These are phyloP conservation scores for Leccinum holopus DNA, from an alignment of 1,284 basidiomycete genomes.

Conservation along the genomic window DNA sequence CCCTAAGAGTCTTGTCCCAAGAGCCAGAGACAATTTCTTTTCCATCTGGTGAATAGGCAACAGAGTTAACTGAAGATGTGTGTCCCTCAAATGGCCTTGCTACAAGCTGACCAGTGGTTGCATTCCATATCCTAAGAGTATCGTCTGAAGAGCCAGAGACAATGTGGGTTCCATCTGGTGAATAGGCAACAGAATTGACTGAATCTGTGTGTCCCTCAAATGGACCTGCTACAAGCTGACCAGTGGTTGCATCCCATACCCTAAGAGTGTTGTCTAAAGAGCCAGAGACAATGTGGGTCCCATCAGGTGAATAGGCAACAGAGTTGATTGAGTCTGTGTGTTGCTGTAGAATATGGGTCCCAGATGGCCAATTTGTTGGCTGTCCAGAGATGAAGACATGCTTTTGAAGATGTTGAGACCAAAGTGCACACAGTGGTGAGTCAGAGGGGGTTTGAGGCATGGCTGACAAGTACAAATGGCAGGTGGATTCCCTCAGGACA, in stretches of 20 bases:
- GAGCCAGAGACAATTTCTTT: no score
- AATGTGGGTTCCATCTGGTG: no score
- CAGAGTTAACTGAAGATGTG: neutral
- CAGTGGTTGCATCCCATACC: neutral
- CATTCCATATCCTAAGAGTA: no score
- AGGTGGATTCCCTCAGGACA: neutral
- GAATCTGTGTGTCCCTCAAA: neutral
- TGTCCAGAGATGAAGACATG: neutral
- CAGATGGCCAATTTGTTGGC: neutral
- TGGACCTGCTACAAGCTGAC: neutral
- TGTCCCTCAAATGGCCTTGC: no score
- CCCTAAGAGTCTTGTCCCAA: no score
- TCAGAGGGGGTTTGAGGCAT: neutral
- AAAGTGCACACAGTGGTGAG: neutral
- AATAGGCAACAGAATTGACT: neutral
- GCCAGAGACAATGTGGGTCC: no score
- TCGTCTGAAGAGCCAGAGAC: no score
- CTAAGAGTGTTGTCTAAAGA: no score
- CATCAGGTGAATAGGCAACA: no score
- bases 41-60: neutral
- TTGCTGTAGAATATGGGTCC: neutral
- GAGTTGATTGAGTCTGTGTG: neutral
- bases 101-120: no score
- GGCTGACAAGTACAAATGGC: neutral
- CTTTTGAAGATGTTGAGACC: neutral